Base-by-base conservation (phyloP, 2,329 filamentous ascomycete genomes). In the Phialophora tarda region DNA sequence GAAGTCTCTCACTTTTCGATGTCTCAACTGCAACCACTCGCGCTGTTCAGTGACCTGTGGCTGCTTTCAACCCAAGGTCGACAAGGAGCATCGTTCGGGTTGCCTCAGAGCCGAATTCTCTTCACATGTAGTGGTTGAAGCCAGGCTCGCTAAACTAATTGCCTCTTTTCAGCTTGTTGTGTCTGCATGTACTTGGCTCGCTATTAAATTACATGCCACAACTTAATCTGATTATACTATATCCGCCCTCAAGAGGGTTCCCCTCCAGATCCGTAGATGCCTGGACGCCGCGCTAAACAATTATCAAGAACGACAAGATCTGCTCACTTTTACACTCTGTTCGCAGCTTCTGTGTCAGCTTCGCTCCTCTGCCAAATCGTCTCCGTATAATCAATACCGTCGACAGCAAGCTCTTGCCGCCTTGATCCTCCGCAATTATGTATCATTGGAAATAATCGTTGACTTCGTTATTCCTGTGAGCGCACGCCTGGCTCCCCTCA, bases 391-490 rank as follows among this genome's bases (percentile, higher is more conserved):
- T 26, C 26, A 26, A 4, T 26, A 11, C 53, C 53, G 10, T 32
- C 28, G 11, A 2, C 23, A 11, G 30, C 10, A 30, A 28, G 14
- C 4, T 11, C 12, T 23, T 12, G 5, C 50, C 21, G n/a, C 23
- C 23, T 54, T 30, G 17, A 21, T 54, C 59, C 48, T 61, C 48
- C 44, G 21, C 24, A 38, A 61, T 38, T 61, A 54, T 38, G 7
- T 54, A 61, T 53, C 50, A 23, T 61, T 44, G 24, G 50, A 53
- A 61, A 41, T 26, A 34, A 38, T 62, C 60, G 51, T 62, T 24
- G 51, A 62, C 50, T 47, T 62, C 60, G 59, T 66, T 21, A 58
- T 56, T 26, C 7, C 7, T 14, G 10, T 21, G 26, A 59, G 26
- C 17, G n/a, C 26, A 12, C 48, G 44, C 24, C 3, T n/a, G 12